Evolutionary conservation across 208 protist genomes (phyloP), one percentile per base, ranked within the genome.

Genomic region (Strigomonas culicis): DNA sequence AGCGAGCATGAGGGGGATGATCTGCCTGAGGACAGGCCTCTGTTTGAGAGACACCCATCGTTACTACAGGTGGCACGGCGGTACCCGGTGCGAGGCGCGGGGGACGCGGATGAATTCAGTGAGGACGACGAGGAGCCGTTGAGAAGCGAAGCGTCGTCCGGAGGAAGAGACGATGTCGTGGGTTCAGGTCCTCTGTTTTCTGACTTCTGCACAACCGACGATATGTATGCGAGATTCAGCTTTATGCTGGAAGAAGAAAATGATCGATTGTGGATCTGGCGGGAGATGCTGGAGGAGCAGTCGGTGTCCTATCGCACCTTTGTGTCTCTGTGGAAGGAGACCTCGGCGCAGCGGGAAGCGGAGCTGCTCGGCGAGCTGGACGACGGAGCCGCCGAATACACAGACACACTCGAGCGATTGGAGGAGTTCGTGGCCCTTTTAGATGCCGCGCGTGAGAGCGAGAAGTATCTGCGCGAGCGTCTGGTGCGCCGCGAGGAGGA

Each of bases 371-470:
- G 67, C 7, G 75, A 86, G 28, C 59, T 86, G 22, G 74, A 79
- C 19, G 67, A 62, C 22, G 64, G 64, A 30, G 68, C 73, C 0
- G 46, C 65, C 0, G 80, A 86, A 64, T 80, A 75, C 47, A 80
- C 77, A 0, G 75, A 87, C 15, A 80, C 72, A 0, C 56, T 87
- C 28, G 75, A 75, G 51, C 46, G 77, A 34, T 58, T 92, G 7
- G 81, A 88, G 59, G 81, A 92, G 41, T 88, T 84, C 71, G 77
- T 88, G 6, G 22, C 24, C 3, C 51, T 88, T n/a, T 55, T 88
- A 30, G 82, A 90, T 47, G 73, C 53, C 15, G 71, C 82, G 11
- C 72, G 82, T 0, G 69, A 74, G 24, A 70, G 74, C 4, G 86
- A 88, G 57, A 47, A 70, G 15, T 44, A 68, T 13, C 49, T 74